Conservation (phyloP, 148 eudicot species). For the Camellia japonica region DNA sequence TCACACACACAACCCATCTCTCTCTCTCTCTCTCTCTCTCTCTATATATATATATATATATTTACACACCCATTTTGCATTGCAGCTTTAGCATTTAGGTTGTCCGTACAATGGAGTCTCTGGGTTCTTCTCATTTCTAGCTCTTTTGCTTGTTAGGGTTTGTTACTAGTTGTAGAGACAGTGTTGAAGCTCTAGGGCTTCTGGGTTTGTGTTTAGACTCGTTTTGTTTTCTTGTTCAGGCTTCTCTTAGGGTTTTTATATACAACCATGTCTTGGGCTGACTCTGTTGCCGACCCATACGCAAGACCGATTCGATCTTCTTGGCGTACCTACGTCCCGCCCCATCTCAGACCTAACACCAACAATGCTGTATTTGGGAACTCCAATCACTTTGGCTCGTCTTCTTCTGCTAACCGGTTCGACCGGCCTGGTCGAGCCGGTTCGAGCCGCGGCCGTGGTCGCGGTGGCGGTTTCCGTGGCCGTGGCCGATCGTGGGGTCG, state of each 20-base stretch:
- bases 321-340: conserved; percentile 28
- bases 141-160: neutral
- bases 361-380: neutral
- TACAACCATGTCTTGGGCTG: conserved; percentile 15
- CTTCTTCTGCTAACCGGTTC: neutral
- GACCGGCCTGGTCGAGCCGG: neutral
- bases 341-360: conserved; percentile 14
- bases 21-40: neutral
- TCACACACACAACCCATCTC: neutral
- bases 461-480: conserved; percentile 8
- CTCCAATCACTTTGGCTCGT: neutral
- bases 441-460: conserved; percentile 18
- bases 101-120: neutral
- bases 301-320: neutral
- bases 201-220: neutral
- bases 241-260: conserved; percentile 7
- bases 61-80: neutral
- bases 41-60: neutral
- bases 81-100: too few relatives aligned
- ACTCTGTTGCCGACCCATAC: neutral
- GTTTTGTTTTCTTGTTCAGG: neutral
- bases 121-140: neutral
- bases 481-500: conserved; percentile 2
- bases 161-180: neutral
- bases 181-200: neutral